Base-by-base conservation (phyloP, 1,284 basidiomycete species). In the Pholiota adiposa region DNA sequence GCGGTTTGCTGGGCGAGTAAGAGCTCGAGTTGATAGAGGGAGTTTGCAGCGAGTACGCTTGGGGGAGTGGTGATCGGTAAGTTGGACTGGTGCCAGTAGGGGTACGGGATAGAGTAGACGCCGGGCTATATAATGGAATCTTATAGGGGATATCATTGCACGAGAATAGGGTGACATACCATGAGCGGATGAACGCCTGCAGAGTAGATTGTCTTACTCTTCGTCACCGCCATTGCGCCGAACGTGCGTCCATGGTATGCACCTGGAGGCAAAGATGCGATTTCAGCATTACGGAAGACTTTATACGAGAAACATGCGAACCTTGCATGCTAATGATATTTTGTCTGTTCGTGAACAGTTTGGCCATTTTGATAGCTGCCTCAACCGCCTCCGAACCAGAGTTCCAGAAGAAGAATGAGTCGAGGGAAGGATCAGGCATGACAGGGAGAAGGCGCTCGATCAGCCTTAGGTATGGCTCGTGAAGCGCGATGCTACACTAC, bases 391-490 rank as follows among this genome's bases (percentile, higher is more conserved):
- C 96, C 2, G 93, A 90, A 14, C 94, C 95, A 4, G 94, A 97
- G 80, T 96, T 98, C 92, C 92, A 94, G 76, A 96, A 93, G 83
- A 94, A 97, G 83, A 98, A 96, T 18, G 93, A 93, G 75, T 96
- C 92, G 44, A 98, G 83, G 2, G 94, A 95, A 0, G 87, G 81
- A 74, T 97, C 80, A 0, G 96, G 94, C 86, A 95, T 92, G 63
- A 91, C 76, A 1, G 92, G 90, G n/a, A 93, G 74, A 7, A 95
- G 81, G 61, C 82, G 83, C 70, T 93, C 83, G 65, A 94, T 89
- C 64, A 95, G 86, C 53, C 85, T 79, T 19, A 94, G 80, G 73
- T 94, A 93, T 0, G 90, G 90, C 61, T 81, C 83, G 64, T 91
- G 86, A 75, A 89, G 89, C 3, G 85, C 89, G 65, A 94, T 90